Evolutionary conservation across 75 land plant genomes (phyloP), one percentile per base, ranked within the genome.

Genomic region (Chamaecyparis obtusa): DNA sequence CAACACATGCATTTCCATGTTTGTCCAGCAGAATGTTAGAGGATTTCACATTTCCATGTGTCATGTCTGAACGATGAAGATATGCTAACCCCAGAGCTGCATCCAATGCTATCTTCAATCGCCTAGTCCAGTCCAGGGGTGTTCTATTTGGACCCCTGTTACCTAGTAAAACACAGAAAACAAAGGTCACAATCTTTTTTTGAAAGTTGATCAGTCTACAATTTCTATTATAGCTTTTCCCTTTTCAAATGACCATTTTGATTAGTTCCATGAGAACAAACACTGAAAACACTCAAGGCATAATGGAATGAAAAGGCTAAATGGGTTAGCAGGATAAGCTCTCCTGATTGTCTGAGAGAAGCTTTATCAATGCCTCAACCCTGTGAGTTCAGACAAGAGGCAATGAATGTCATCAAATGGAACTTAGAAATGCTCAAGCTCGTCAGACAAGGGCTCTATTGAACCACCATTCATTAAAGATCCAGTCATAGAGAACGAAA

Each of bases 11-110:
- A 41, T 88, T 87, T 16, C 95, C 96, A 75, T 93, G 91, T 84
- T 90, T 91, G 90, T 97, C 97, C 30, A 97, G 88, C 0, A 97
- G 92, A n/a, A 97, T 85, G 87, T 97, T 95, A 85, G 93, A 87
- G 43, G 99, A 95, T 84, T 95, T 97, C 83, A 97, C 90, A 89
- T 97, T 95, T 5, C 97, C 99, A 56, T 97, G 99, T 13, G 94
- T 94, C 19, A 95, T 87, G 87, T 89, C 91, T 14, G 94, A 85
- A 17, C 85, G 43, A 85, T 97, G 99, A 64, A 97, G 92, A 84
- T 82, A 85, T 0, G 95, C 95, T 14, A 97, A 78, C 0, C 99
- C 99, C 8, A 93, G 82, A 17, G 99, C 96, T 0, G 94, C 95
- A 35, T 95, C 99, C 8, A 94, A 49, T 4, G 93, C 91, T 77